Base-by-base conservation (phyloP, 768 basidiomycete species). In the Mycena rosella region DNA sequence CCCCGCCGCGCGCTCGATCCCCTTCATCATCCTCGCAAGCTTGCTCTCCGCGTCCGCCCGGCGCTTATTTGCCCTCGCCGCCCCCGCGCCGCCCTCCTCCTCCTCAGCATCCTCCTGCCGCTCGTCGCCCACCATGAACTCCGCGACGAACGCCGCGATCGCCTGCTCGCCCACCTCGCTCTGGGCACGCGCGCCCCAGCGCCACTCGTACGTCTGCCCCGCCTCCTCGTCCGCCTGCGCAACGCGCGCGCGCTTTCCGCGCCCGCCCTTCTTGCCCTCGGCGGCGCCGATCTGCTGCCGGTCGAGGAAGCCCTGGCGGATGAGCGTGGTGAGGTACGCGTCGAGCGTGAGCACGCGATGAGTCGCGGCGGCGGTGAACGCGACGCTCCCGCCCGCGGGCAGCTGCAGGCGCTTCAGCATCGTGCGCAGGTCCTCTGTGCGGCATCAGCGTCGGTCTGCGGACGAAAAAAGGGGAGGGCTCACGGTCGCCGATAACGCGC, bases 121-220 rank as follows among this genome's bases (percentile, higher is more conserved):
- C 36, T 77, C 77, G 47, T 79, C 78, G 22, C 73, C 85, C 40
- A 87, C 84, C 91, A 95, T 94, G 72, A 96, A 93, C 72, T 93
- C 89, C 2, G 89, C 89, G 2, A 97, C 84, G 73, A 97, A 97
- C 60, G 79, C 80, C 1, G 89, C 93, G 11, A 96, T 81, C 15
- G 84, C 89, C 65, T 84, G 79, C 78, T 98, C 96, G 2, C 94
- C 91, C 5, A 98, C 87, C 78, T 98, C 96, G 34, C 87, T 87
- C 42, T 91, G 86, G 2, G 95, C 90, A 30, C 94, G 85, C 29
- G 85, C 81, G 4, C 96, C 96, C 96, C 96, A 98, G 20, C 89
- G 86, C 95, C 80, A 67, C 78, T 74, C 71, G 59, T 69, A 74
- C 24, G 68, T 71, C 49, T 54, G 52, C n/a, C 72, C 78, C 68